A percentile compares a stretch with the other conserved stretches of the same genome.
These are phyloP conservation scores for Noccaea caerulescens DNA, from an alignment of 345 rosid species.

Conservation along the genomic window DNA sequence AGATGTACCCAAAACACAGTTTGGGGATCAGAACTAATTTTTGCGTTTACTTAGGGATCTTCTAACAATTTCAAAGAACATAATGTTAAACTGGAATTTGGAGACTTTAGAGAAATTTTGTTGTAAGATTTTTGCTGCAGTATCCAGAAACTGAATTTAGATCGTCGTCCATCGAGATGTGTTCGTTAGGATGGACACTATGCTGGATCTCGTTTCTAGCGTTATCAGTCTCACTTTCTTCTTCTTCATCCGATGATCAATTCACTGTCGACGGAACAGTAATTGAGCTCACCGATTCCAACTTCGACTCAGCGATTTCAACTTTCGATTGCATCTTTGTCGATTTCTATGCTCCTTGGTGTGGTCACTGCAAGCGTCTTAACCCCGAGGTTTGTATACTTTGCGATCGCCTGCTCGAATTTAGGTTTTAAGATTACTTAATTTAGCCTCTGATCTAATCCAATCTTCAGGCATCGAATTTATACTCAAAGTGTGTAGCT, in stretches of 20 bases:
- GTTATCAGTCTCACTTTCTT: conserved; percentile 30
- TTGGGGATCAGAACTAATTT: no score
- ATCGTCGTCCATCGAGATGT: conserved; percentile 33
- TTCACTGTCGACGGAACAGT: conserved; percentile 69
- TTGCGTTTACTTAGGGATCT: no score
- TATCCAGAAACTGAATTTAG: not conserved
- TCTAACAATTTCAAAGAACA: no score
- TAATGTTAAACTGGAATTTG: no score
- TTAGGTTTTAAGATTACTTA: conserved; percentile 10
- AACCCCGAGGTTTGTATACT: conserved; percentile 64
- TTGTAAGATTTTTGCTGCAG: no score
- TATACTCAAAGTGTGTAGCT: not conserved
- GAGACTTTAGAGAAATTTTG: no score
- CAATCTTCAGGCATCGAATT: not conserved
- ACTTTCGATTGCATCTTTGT: conserved; percentile 74
- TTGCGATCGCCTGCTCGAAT: not conserved
- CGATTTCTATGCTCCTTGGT: conserved; percentile 98
- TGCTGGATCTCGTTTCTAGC: conserved; percentile 34
- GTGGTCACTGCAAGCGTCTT: conserved; percentile 96
- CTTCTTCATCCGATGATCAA: conserved; percentile 38
- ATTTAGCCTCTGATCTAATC: not conserved
- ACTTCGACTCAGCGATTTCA: conserved; percentile 78
- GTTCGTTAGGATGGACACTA: conserved; percentile 17
- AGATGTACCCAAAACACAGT: no score
- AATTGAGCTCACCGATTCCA: conserved; percentile 81